phyloP scores from a whole-genome alignment of 2,329 filamentous ascomycete species.

The Plectosphaerella sp. region DNA sequence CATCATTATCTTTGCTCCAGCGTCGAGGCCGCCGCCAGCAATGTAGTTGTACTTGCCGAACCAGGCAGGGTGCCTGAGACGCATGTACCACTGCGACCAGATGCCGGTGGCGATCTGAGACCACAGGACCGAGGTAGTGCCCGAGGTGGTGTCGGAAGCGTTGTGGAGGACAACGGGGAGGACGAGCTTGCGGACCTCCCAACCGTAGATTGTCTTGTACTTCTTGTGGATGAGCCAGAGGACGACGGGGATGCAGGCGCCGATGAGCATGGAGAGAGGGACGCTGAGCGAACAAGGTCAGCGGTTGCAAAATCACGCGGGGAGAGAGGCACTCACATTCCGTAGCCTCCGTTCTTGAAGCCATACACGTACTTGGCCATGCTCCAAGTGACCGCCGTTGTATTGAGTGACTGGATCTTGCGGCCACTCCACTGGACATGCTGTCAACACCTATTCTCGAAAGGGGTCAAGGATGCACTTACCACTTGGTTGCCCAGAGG shows the following conservation, averaged over 20 bases:
- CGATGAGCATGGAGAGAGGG: slow-evolving; percentile 32
- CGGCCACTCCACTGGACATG: slow-evolving; percentile 36
- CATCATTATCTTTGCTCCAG: slow-evolving; percentile 15
- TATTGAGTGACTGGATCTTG: slow-evolving; percentile 41
- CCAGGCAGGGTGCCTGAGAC: slow-evolving; percentile 15
- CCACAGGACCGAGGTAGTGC: slow-evolving; percentile 10
- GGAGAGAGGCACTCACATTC: slow-evolving; percentile 14
- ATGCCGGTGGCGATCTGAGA: slow-evolving; percentile 25
- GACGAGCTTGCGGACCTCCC: slow-evolving; percentile 8
- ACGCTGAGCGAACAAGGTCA: slow-evolving; percentile 26
- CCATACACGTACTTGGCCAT: slow-evolving; percentile 15
- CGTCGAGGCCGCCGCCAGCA: slow-evolving; percentile 13
- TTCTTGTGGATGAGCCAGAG: slow-evolving; percentile 7
- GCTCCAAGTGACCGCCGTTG: slow-evolving; percentile 22
- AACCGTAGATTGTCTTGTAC: slow-evolving; percentile 9
- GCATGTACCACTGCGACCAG: slow-evolving; percentile 22
- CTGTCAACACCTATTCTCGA: background rate
- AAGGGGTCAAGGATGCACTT: background rate
- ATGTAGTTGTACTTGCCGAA: slow-evolving; percentile 22
- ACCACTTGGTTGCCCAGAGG: slow-evolving; percentile 10
- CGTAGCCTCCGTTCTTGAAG: slow-evolving; percentile 8
- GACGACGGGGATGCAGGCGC: slow-evolving; percentile 12
- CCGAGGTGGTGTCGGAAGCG: slow-evolving; percentile 8
- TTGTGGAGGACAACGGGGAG: slow-evolving; percentile 11
- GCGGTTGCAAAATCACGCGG: slow-evolving; percentile 28